Percentiles rank a stretch among this genome's conserved stretches.
These are phyloP conservation scores for Fraxinus nigra DNA, from an alignment of 305 asterid genomes.

Conservation along the genomic window DNA sequence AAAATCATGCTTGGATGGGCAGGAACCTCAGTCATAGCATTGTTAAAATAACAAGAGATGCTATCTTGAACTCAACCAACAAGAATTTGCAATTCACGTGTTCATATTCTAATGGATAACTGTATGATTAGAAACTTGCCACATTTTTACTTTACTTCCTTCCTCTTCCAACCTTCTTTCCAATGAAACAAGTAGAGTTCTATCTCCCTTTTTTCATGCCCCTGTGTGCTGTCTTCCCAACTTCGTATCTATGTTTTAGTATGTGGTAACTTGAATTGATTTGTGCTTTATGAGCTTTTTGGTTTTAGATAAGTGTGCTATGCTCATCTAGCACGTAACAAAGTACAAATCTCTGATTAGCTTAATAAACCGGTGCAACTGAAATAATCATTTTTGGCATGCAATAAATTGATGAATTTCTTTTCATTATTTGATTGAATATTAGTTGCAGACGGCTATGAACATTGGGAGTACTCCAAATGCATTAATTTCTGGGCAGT, in stretches of 20 bases:
- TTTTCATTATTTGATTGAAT: slow-evolving; percentile 8
- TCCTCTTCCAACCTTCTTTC: background rate
- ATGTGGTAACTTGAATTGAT: background rate
- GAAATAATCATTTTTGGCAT: slow-evolving; percentile 1
- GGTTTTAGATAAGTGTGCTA: background rate
- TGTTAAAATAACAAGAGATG: background rate
- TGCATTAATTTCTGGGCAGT: slow-evolving; percentile 41
- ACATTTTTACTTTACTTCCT: background rate
- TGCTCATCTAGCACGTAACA: background rate
- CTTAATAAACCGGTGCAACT: background rate
- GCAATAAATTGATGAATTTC: slow-evolving; percentile 13
- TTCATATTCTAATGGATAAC: background rate
- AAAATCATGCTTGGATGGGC: background rate
- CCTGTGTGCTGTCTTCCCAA: background rate
- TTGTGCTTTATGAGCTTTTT: background rate
- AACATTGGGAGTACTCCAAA: slow-evolving; percentile 47
- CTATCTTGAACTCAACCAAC: background rate
- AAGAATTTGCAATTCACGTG: background rate
- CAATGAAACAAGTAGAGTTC: background rate
- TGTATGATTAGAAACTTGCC: background rate
- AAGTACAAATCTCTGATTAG: background rate
- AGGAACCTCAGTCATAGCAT: background rate
- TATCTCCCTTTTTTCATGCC: background rate
- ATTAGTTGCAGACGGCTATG: slow-evolving; percentile 52
- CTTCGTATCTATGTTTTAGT: background rate